phyloP scores from a whole-genome alignment of 495 filamentous ascomycete species.

The Elaphomyces granulatus region DNA sequence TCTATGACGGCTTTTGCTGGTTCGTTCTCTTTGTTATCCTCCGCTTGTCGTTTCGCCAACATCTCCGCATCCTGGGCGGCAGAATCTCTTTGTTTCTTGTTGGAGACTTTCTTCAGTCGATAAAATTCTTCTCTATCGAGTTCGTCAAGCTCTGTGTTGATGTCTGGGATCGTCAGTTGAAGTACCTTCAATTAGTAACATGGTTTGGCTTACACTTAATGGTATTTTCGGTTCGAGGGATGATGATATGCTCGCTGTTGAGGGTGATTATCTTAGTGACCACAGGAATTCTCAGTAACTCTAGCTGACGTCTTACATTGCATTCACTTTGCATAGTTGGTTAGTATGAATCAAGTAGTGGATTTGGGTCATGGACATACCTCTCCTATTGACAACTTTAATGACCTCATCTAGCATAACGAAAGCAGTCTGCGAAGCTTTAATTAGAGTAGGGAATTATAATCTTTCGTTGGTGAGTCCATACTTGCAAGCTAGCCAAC shows the following conservation, averaged over 20 bases:
- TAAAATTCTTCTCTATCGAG: slow-evolving; percentile 98
- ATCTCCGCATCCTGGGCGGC: slow-evolving; percentile 63
- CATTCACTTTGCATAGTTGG: slow-evolving; percentile 55
- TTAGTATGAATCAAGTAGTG: slow-evolving; percentile 12
- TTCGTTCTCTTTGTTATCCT: slow-evolving; percentile 23
- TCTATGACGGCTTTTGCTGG: too few relatives aligned
- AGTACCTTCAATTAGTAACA: not conserved
- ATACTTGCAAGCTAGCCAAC: slow-evolving; percentile 78
- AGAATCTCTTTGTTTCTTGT: slow-evolving; percentile 79
- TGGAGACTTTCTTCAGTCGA: slow-evolving; percentile 93
- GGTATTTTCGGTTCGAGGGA: slow-evolving; percentile 94
- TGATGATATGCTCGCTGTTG: slow-evolving; percentile 85
- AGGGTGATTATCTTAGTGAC: slow-evolving; percentile 10
- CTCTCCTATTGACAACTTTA: slow-evolving; percentile 95
- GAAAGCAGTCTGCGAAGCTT: slow-evolving; percentile 61
- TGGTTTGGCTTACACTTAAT: slow-evolving; percentile 64
- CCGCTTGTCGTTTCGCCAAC: slow-evolving; percentile 40
- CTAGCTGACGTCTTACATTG: slow-evolving; percentile 53
- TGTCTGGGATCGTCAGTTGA: slow-evolving; percentile 44
- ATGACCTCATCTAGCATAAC: slow-evolving; percentile 98
- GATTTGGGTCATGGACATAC: slow-evolving; percentile 25
- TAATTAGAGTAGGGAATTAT: not conserved
- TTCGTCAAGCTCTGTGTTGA: slow-evolving; percentile 98
- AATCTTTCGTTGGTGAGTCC: not conserved
- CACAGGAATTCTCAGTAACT: too few relatives aligned